Evolutionary conservation across 164 flowering plant genomes (phyloP), one percentile per base, ranked within the genome.

Genomic region (Protea cynaroides): DNA sequence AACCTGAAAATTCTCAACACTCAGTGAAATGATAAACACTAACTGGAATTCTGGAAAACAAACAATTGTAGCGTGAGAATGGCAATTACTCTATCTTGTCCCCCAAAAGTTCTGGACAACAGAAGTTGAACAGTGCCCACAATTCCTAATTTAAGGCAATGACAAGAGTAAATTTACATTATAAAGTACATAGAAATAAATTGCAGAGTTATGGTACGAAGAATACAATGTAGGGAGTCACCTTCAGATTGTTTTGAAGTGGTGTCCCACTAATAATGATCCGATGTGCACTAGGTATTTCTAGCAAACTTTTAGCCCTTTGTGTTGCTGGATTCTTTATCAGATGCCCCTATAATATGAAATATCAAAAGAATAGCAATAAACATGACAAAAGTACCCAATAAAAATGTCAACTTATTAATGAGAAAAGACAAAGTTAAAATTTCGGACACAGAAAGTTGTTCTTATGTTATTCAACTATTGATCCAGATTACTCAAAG

Each of bases 271-370:
- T 95, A 36, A 95, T 87, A 61, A 95, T 70, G 29, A 95, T 86
- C 15, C 97, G 94, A 69, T 88, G 97, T 64, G 77, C 75, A 82
- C 90, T 72, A 14, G 96, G 92, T 64, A 95, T 86, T 72, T 84
- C 87, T 59, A 86, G 86, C 83, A 95, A 85, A 82, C 99, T 95
- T 78, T 92, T 84, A 19, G 99, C 96, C 72, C 97, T 88, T 66
- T 95, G 97, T 34, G 99, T 95, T 69, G 85, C 82, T n/a, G 99
- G 99, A 68, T 95, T 95, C 79, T 95, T 95, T 74, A 95, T 88
- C 37, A 92, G 88, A 79, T 95, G 99, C 18, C 99, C 97, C 99
- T 95, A 64, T 47, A 62, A 52, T 37, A 58, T 18, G 25, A 72
- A 63, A 49, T 46, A 14, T 38, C n/a, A 47, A 24, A 12, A 25